These are phyloP conservation scores for Leccinum uliginosum DNA, from an alignment of 768 basidiomycete genomes.

Conservation along the genomic window DNA sequence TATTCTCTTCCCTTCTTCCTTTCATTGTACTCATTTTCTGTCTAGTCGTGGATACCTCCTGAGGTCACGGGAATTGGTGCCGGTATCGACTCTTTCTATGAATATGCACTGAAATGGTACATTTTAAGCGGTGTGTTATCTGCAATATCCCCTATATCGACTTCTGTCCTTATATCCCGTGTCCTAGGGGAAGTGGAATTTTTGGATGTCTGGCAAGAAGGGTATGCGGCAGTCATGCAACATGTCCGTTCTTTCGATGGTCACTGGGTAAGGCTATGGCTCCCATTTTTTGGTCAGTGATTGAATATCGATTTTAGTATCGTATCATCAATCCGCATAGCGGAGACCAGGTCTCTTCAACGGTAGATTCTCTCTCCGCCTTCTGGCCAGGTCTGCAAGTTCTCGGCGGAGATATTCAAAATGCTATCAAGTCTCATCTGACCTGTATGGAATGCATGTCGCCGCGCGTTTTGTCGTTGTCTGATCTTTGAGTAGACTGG, in stretches of 20 bases:
- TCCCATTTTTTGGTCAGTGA: not conserved
- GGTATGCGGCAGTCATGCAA: conserved; percentile 81
- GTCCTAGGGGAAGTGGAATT: conserved; percentile 69
- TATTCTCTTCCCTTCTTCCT: not conserved
- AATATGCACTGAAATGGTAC: conserved; percentile 92
- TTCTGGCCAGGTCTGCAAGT: conserved; percentile 98
- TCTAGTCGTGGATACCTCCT: conserved; percentile 66
- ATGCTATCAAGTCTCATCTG: conserved; percentile 88
- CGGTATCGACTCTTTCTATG: conserved; percentile 94
- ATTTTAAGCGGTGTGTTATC: conserved; percentile 64
- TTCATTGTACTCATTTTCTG: conserved; percentile 6
- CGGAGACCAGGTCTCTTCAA: conserved; percentile 69
- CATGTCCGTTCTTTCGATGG: conserved; percentile 80
- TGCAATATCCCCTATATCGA: not conserved
- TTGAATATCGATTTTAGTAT: conserved; percentile 48
- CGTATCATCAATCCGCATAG: conserved; percentile 76
- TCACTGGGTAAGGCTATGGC: conserved; percentile 59
- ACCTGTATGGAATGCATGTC: conserved; percentile 52
- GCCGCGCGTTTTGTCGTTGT: not conserved
- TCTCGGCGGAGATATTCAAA: conserved; percentile 78
- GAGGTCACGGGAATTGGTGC: conserved; percentile 84
- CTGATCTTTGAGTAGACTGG: conserved; percentile 56
- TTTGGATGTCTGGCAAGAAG: conserved; percentile 79
- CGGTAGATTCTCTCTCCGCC: conserved; percentile 93
- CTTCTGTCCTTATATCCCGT: not conserved